These are phyloP conservation scores for Rutstroemia sp. DNA, from an alignment of 2,329 filamentous ascomycete species.

Conservation along the genomic window DNA sequence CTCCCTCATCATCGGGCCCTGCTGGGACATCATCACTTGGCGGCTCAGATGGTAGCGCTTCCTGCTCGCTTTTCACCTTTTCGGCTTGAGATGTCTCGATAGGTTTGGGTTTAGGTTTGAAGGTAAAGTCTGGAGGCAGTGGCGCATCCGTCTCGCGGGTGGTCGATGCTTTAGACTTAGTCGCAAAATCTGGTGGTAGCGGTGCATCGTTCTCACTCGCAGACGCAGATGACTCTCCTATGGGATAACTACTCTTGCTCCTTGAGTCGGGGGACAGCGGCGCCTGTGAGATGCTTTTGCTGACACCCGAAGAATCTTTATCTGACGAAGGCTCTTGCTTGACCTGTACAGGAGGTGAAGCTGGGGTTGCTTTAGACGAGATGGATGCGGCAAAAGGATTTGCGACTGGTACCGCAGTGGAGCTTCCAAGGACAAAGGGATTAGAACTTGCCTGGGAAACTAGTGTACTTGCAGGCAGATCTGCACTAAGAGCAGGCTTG, in stretches of 20 bases:
- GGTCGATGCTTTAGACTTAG: slow-evolving; percentile 13
- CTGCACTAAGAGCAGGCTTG: slow-evolving; percentile 10
- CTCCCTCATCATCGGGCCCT: slow-evolving; percentile 28
- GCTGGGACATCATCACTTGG: slow-evolving; percentile 24
- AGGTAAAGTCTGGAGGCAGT: slow-evolving; percentile 33
- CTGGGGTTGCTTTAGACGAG: slow-evolving; percentile 10
- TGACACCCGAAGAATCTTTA: slow-evolving; percentile 13
- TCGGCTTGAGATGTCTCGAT: slow-evolving; percentile 6
- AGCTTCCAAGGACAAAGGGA: slow-evolving; percentile 15
- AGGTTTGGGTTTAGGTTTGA: slow-evolving; percentile 16
- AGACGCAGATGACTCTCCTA: slow-evolving; percentile 35
- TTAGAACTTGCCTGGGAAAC: slow-evolving; percentile 8
- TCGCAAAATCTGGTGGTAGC: slow-evolving; percentile 33
- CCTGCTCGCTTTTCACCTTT: slow-evolving; percentile 3
- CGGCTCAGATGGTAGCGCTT: slow-evolving; percentile 20
- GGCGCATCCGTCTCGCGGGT: slow-evolving; percentile 32
- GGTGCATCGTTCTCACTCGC: slow-evolving; percentile 35
- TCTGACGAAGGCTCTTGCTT: slow-evolving; percentile 21
- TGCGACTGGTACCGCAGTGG: slow-evolving; percentile 1
- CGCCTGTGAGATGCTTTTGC: slow-evolving; percentile 26
- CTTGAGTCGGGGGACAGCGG: slow-evolving; percentile 39
- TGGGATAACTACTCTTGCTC: slow-evolving; percentile 28
- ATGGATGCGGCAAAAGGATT: slow-evolving; percentile 17
- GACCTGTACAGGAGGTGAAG: slow-evolving; percentile 16
- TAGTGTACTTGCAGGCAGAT: slow-evolving; percentile 5